Conservation (phyloP, 257 asterid genomes). For the Jacaranda mimosifolia region DNA sequence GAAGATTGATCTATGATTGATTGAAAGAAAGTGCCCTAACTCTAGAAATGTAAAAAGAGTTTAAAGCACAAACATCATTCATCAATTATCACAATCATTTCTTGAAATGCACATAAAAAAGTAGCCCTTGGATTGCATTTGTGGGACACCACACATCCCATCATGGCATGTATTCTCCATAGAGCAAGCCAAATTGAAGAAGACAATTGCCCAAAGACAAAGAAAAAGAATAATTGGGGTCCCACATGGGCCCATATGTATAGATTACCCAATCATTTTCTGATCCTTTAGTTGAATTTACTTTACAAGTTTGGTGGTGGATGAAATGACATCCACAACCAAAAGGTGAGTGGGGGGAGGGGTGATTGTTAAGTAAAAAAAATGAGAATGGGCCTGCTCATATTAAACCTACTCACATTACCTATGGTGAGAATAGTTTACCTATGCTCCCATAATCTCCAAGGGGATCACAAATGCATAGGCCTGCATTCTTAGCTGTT, state of each 20-base stretch:
- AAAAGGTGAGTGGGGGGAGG: constrained; percentile 19
- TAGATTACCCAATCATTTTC: constrained; percentile 45
- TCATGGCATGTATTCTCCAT: constrained; percentile 27
- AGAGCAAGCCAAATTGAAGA: constrained; percentile 37
- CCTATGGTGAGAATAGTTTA: constrained; percentile 16
- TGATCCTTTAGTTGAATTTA: constrained; percentile 20
- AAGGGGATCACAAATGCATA: constrained; percentile 20
- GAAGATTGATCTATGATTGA: background rate
- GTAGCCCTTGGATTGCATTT: constrained; percentile 12
- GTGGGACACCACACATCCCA: constrained; percentile 34
- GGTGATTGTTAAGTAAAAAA: background rate
- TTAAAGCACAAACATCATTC: background rate
- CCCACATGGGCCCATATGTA: constrained; percentile 32
- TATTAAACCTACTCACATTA: constrained; percentile 17
- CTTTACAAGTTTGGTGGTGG: constrained; percentile 10
- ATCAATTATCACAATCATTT: background rate
- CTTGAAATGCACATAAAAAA: constrained; percentile 12
- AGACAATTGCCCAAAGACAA: constrained; percentile 40
- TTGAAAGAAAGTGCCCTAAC: background rate
- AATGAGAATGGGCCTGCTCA: background rate
- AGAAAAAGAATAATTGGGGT: constrained; percentile 34
- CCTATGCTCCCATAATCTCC: background rate
- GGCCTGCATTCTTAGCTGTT: constrained; percentile 6
- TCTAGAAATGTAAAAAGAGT: background rate
- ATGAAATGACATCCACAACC: constrained; percentile 41